Base-by-base conservation (phyloP, 2,329 filamentous ascomycete genomes). In the Fusarium aywerte region DNA sequence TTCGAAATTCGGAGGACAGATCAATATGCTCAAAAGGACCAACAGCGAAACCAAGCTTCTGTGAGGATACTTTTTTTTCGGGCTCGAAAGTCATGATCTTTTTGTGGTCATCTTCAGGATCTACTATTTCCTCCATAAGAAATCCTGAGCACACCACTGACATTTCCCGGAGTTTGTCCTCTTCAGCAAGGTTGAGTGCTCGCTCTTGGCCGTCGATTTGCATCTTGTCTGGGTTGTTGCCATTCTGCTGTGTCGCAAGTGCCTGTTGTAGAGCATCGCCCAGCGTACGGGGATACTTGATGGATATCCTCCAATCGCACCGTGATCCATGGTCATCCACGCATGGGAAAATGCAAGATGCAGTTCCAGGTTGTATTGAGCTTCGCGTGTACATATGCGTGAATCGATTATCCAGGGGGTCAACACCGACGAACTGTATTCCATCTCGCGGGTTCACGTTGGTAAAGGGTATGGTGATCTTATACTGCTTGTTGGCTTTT, bases 11-110 rank as follows among this genome's bases (percentile, higher is more conserved):
- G 4, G 92, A 91, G 65, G 83, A 88, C 7, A 99, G 83, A 74
- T 97, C 92, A 52, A 98, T 90, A 70, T 95, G 91, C 77, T 98
- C 93, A 76, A 99, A 99, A 0, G 96, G 96, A 0, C 96, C 96
- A 56, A 98, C 87, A 4, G 93, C 92, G 77, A 99, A 97, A 6
- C 94, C 95, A 67, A 99, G 89, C 76, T 98, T 95, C 65, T 94
- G 91, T 2, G 95, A 90, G 2, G 93, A 89, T 10, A 96, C 88
- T 49, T 91, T 88, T 64, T 89, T 89, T 61, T 87, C 86, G 48
- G 92, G 90, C 55, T 89, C 88, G 75, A 98, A 99, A 0, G 90
- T 92, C 75, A 96, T 92, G 3, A 92, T 93, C 79, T 97, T 97
- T 76, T 93, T 93, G 23, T 87, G 89, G 53, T 92, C 85, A 71